These are phyloP conservation scores for Chaetomium tenue DNA, from an alignment of 495 filamentous ascomycete species.

Conservation along the genomic window DNA sequence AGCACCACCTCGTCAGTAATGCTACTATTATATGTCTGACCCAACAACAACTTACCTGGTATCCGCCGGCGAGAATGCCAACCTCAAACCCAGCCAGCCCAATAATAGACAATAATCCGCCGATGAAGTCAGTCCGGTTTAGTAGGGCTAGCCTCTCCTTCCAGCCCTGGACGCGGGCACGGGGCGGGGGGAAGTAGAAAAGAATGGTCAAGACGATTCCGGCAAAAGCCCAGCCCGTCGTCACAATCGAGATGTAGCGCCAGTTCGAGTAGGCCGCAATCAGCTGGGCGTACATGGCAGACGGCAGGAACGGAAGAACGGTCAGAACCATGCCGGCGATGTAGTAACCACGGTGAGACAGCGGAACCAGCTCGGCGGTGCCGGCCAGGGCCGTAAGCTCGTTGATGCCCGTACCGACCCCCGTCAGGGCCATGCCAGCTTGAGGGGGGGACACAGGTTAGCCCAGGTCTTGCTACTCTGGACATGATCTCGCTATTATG, in stretches of 20 bases:
- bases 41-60: constrained; percentile 41
- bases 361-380: constrained; percentile 69
- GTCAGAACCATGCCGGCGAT: constrained; percentile 65
- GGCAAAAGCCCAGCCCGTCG: constrained; percentile 59
- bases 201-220: constrained; percentile 59
- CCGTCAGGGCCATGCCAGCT: constrained; percentile 30
- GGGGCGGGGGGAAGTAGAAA: constrained; percentile 67
- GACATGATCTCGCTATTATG: too few species aligned
- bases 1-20: not conserved
- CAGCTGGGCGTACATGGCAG: constrained; percentile 67
- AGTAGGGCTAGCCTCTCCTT: constrained; percentile 51
- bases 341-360: constrained; percentile 65
- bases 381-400: constrained; percentile 40
- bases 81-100: constrained; percentile 66
- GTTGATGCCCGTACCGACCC: constrained; percentile 23
- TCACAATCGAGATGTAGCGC: constrained; percentile 64
- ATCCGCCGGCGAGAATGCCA: constrained; percentile 67
- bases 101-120: constrained; percentile 63
- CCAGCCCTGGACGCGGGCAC: constrained; percentile 54
- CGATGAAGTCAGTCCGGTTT: constrained; percentile 61
- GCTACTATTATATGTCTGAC: not conserved
- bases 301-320: constrained; percentile 66
- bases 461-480: not conserved
- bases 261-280: constrained; percentile 59
- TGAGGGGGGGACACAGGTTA: not conserved